Percentiles rank a stretch among this genome's conserved stretches.
phyloP scores from a whole-genome alignment of 805 yeast species.

The Teunomyces cretensis region DNA sequence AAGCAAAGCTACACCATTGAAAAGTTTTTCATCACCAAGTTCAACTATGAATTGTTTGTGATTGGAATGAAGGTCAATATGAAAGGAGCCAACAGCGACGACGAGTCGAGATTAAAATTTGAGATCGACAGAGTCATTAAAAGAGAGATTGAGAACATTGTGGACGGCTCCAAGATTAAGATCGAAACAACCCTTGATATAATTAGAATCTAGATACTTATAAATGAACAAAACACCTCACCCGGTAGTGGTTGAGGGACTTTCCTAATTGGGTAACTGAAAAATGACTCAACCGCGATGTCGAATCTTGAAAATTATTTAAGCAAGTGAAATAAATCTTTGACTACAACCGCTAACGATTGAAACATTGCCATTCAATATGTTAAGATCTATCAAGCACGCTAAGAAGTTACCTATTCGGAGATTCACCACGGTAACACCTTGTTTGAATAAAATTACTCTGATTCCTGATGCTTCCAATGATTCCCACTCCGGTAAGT shows the following conservation, averaged over 20 bases:
- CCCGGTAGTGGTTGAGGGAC: not conserved
- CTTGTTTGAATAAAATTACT: not conserved
- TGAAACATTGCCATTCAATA: not conserved
- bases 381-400: not conserved
- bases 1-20: constrained; percentile 49
- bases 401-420: not conserved
- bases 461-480: constrained; percentile 27
- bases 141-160: constrained; percentile 27
- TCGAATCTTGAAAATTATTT: constrained; percentile 16
- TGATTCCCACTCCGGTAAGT: constrained; percentile 35
- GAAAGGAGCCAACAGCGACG: constrained; percentile 73
- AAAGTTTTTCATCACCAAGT: constrained; percentile 55
- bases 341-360: too few relatives aligned
- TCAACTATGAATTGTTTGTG: constrained; percentile 59
- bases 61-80: constrained; percentile 55
- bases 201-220: constrained; percentile 21
- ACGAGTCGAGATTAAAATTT: constrained; percentile 56
- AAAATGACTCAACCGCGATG: constrained; percentile 36
- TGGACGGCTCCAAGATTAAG: constrained; percentile 16
- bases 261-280: constrained; percentile 18
- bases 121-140: constrained; percentile 47
- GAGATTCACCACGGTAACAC: not conserved
- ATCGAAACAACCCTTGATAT: constrained; percentile 45
- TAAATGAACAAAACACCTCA: not conserved
- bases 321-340: not conserved